Evolutionary conservation across 306 rosid genomes (phyloP).

Genomic region (Nissolia schottii): DNA sequence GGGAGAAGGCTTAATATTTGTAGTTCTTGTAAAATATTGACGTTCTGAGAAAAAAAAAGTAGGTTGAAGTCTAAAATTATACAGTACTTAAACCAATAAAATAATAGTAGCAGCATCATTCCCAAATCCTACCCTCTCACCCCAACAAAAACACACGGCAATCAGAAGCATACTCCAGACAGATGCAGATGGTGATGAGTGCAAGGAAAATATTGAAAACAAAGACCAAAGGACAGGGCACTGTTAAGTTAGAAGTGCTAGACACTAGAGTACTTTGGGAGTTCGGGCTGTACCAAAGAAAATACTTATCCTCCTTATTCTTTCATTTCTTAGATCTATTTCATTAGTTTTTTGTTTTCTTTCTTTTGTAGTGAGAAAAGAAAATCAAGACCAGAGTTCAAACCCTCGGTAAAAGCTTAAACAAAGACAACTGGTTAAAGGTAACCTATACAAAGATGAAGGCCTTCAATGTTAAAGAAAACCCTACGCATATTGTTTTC

Average conservation of each 20-base stretch:
- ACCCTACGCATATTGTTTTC: conserved; percentile 1
- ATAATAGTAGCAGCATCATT: background rate
- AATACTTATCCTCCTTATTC: background rate
- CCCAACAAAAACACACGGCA: background rate
- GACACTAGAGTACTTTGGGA: background rate
- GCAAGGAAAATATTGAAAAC: background rate
- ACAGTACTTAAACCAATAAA: background rate
- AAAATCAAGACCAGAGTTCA: background rate
- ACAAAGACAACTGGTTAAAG: conserved; percentile 7
- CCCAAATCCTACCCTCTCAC: background rate
- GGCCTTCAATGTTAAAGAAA: background rate
- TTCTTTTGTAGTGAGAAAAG: background rate
- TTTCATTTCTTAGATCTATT: conserved; percentile 2
- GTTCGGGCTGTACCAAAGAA: background rate
- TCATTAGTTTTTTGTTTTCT: background rate
- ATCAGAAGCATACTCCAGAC: background rate
- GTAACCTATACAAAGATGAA: conserved; percentile 7
- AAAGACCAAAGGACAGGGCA: background rate
- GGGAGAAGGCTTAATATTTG: too few species aligned
- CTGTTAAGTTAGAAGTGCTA: background rate
- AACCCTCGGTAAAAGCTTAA: background rate
- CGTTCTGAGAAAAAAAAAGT: background rate
- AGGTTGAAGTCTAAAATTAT: background rate
- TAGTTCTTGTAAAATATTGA: too few species aligned
- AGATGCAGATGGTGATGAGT: conserved; percentile 4